These are phyloP conservation scores for Teunomyces barrocoloradensis DNA, from an alignment of 805 yeast genomes.

Conservation along the genomic window DNA sequence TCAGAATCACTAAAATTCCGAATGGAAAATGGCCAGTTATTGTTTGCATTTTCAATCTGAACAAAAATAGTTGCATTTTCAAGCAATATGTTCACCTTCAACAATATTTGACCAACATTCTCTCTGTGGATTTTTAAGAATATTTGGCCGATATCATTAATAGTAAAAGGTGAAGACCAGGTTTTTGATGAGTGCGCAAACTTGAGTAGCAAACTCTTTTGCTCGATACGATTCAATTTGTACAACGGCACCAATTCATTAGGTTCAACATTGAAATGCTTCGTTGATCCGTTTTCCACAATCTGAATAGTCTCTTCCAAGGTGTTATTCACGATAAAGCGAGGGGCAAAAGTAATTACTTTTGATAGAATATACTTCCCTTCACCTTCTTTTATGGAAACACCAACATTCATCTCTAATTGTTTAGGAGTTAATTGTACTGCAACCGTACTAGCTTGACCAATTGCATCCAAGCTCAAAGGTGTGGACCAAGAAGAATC, in stretches of 20 bases:
- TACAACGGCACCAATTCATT: constrained; percentile 57
- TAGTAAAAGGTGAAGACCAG: constrained; percentile 87
- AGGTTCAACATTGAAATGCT: constrained; percentile 44
- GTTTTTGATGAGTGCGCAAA: constrained; percentile 54
- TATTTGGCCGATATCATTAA: constrained; percentile 81
- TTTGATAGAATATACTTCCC: constrained; percentile 79
- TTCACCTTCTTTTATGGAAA: constrained; percentile 74
- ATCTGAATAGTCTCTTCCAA: constrained; percentile 55
- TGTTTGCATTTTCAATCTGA: constrained; percentile 66
- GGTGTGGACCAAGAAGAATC: constrained; percentile 73
- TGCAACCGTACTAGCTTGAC: constrained; percentile 62
- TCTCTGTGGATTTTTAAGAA: constrained; percentile 67
- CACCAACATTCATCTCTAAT: constrained; percentile 71
- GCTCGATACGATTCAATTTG: constrained; percentile 53
- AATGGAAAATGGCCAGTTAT: constrained; percentile 90
- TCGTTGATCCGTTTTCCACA: constrained; percentile 66
- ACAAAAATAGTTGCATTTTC: constrained; percentile 82
- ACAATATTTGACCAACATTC: constrained; percentile 62
- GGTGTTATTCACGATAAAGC: constrained; percentile 71
- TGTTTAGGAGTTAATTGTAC: constrained; percentile 48
- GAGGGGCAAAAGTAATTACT: constrained; percentile 76
- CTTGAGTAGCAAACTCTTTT: constrained; percentile 61
- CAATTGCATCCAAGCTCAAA: constrained; percentile 85
- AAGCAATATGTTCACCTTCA: constrained; percentile 71
- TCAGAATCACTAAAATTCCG: constrained; percentile 88